Percentiles rank a stretch among this genome's conserved stretches.
Conservation (phyloP, 441 rosid species). For the Jatropha multifida region DNA sequence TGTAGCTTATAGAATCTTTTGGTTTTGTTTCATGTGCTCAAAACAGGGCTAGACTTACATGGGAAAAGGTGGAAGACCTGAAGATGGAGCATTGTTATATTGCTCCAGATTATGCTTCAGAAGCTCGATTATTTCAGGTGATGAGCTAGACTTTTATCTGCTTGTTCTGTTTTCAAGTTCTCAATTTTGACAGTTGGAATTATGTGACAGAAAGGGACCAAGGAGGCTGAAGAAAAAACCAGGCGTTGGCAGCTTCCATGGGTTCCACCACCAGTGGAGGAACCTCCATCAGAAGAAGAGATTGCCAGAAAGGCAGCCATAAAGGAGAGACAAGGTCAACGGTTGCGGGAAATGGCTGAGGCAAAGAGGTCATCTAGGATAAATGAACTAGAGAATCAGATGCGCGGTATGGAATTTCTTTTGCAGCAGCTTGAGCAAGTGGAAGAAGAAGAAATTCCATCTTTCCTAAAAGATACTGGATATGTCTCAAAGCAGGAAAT, state of each 20-base stretch:
- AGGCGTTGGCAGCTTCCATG: slow-evolving; percentile 95
- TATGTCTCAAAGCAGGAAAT: slow-evolving; percentile 79
- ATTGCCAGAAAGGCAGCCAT: slow-evolving; percentile 92
- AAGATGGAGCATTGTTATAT: slow-evolving; percentile 92
- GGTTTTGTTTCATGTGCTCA: slow-evolving; percentile 20
- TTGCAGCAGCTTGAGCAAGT: slow-evolving; percentile 78
- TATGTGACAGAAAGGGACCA: slow-evolving; percentile 65
- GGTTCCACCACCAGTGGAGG: slow-evolving; percentile 86
- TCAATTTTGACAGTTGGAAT: slow-evolving; percentile 20
- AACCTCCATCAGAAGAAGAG: slow-evolving; percentile 95
- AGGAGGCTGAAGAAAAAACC: slow-evolving; percentile 85
- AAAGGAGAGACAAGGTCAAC: slow-evolving; percentile 89
- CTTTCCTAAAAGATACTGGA: slow-evolving; percentile 77
- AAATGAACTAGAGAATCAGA: slow-evolving; percentile 77
- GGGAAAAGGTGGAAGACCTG: slow-evolving; percentile 96
- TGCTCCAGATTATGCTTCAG: slow-evolving; percentile 69
- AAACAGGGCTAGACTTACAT: slow-evolving; percentile 67
- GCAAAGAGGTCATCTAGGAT: slow-evolving; percentile 84
- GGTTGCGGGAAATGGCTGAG: slow-evolving; percentile 97
- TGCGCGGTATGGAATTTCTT: slow-evolving; percentile 78
- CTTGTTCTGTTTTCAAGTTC: slow-evolving; percentile 14
- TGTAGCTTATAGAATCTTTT: neutral
- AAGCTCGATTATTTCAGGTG: slow-evolving; percentile 76
- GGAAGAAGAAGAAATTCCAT: slow-evolving; percentile 52
- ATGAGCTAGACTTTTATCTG: slow-evolving; percentile 16